Base-by-base conservation (phyloP, 1,284 basidiomycete species). In the Cutaneotrichosporon cavernicola region DNA sequence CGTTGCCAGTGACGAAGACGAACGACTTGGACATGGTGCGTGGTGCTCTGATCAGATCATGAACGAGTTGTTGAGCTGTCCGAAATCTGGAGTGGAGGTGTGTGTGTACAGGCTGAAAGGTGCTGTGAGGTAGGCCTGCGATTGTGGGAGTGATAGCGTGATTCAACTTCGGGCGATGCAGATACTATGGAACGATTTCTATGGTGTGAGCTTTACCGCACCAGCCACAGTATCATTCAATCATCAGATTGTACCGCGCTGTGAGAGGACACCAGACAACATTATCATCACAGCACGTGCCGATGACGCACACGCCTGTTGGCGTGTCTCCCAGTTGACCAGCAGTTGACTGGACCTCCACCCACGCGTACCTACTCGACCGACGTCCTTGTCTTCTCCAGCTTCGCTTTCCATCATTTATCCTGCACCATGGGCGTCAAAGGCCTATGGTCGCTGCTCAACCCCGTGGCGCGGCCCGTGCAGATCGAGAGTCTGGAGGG, bases 1-100 rank as follows among this genome's bases (percentile, higher is more conserved):
- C 86, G 78, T 98, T 98, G 50, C 94, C 92, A 1, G 95, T 97
- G 21, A 97, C 92, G 76, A 97, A 97, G 32, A 89, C 92, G n/a
- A 26, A 4, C 32, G 46, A 22, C 26, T 46, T 21, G 46, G 47
- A 30, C 38, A 14, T 18, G 38, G 16, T 57, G 56, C 38, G 22
- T 16, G 22, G 7, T 32, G 38, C 5, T 58, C 22, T 11, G 43
- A 32, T 40, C 46, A 46, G 43, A 32, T 40, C 46, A 46, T 58
- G 26, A 22, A 26, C 34, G 21, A 26, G 38, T 8, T 56, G 34
- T 2, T 47, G 43, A 2, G 31, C 26, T 34, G 30, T 31, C 8
- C 30, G 30, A 47, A 18, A 32, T 47, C 30, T 11, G 40, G n/a
- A 7, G 32, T 49, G n/a, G 58, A 47, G 32, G 10, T 4, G 26